A percentile compares a stretch with the other conserved stretches of the same genome.
Evolutionary conservation across 495 filamentous ascomycete species (phyloP).

Genomic region (Penicillium simplicissimum): DNA sequence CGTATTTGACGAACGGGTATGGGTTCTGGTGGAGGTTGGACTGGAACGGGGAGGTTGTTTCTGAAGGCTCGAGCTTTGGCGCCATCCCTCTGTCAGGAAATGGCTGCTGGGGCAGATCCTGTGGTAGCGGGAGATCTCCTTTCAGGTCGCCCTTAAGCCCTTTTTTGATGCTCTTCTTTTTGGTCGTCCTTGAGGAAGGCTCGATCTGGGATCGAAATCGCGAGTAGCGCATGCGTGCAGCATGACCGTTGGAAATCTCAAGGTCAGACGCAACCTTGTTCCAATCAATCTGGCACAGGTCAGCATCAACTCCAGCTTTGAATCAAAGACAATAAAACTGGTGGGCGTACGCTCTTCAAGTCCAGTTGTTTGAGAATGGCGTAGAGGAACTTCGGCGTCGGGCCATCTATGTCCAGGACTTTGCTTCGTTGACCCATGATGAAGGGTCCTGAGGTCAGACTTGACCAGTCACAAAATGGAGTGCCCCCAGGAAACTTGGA

Average conservation of each 20-base stretch:
- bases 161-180: constrained; percentile 21
- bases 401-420: constrained; percentile 49
- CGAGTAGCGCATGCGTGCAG: constrained; percentile 77
- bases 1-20: constrained; percentile 17
- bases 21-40: background rate
- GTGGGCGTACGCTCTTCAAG: constrained; percentile 62
- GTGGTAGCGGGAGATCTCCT: background rate
- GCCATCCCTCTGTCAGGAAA: background rate
- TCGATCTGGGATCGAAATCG: constrained; percentile 64
- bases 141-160: constrained; percentile 10
- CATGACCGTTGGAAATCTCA: constrained; percentile 76
- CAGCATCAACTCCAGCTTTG: background rate
- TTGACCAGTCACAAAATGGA: background rate
- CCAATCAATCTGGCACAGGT: constrained; percentile 67
- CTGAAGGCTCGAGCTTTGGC: constrained; percentile 2
- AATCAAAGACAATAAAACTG: background rate
- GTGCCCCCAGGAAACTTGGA: background rate
- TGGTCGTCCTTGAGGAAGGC: constrained; percentile 24
- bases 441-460: background rate
- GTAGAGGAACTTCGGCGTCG: constrained; percentile 63
- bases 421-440: constrained; percentile 41
- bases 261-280: constrained; percentile 61
- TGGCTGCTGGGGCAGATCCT: background rate
- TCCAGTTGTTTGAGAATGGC: constrained; percentile 75
- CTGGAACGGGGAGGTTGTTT: background rate